Percentiles rank a stretch among this genome's conserved stretches.
Conservation (phyloP, 352 stramenopile species). For the Peronospora farinosa region DNA sequence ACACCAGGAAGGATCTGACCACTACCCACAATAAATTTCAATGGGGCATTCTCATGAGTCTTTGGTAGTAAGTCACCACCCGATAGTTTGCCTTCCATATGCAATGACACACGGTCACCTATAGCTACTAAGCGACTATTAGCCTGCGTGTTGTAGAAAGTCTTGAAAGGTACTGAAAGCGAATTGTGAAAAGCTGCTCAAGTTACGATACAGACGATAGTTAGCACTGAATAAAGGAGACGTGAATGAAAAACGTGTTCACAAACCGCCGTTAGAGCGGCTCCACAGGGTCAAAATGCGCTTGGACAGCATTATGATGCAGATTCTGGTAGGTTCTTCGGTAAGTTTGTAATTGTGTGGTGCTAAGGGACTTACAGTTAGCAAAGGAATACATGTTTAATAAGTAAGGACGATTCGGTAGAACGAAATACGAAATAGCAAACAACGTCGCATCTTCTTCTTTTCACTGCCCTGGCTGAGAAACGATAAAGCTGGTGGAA, state of each 20-base stretch:
- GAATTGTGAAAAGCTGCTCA: constrained; percentile 4
- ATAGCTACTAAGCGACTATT: constrained; percentile 25
- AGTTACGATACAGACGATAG: not conserved
- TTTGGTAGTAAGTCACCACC: constrained; percentile 54
- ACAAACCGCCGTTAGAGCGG: constrained; percentile 10
- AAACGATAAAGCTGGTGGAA: not conserved
- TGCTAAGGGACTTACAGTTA: not conserved
- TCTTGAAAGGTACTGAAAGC: not conserved
- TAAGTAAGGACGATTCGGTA: too few species aligned
- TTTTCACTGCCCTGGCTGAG: not conserved
- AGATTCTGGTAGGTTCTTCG: too few species aligned
- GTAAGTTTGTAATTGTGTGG: constrained; percentile 14
- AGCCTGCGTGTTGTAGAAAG: constrained; percentile 17
- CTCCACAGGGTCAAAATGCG: constrained; percentile 20
- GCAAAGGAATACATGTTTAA: not conserved
- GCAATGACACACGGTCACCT: constrained; percentile 65
- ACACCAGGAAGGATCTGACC: constrained; percentile 65
- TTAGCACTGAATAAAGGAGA: not conserved
- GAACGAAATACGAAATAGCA: too few species aligned
- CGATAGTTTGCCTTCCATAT: constrained; percentile 58
- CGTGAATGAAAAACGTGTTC: too few species aligned
- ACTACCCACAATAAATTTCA: constrained; percentile 68
- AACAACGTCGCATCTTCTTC: too few species aligned
- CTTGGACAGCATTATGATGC: constrained; percentile 17
- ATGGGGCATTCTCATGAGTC: constrained; percentile 40